Evolutionary conservation across 139 green algal genomes (phyloP).

Genomic region (Bryopsis sp.): DNA sequence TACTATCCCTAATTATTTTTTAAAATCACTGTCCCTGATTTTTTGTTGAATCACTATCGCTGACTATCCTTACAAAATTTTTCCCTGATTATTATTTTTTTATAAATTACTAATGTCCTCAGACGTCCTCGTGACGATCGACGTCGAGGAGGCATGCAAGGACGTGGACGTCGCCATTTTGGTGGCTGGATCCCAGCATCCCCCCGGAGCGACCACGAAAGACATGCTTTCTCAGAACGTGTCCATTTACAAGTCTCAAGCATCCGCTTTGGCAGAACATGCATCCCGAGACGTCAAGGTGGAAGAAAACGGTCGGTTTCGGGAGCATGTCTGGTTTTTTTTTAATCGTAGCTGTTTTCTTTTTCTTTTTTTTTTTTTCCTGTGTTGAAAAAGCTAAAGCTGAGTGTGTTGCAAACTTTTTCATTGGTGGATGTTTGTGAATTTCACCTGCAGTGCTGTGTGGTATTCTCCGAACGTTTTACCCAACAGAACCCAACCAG

Average conservation of each 20-base stretch:
- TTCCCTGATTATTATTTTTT: too few species aligned
- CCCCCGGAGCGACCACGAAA: slow-evolving; percentile 90
- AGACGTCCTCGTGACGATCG: slow-evolving; percentile 71
- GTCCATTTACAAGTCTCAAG: slow-evolving; percentile 81
- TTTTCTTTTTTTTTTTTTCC: too few species aligned
- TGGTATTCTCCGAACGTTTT: too few species aligned
- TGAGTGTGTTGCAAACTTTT: too few species aligned
- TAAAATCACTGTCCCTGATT: too few species aligned
- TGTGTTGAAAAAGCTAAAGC: too few species aligned
- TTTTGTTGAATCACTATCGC: too few species aligned
- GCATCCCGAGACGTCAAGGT: slow-evolving; percentile 67
- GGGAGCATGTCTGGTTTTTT: neutral
- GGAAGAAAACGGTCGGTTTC: neutral
- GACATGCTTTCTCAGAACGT: slow-evolving; percentile 32
- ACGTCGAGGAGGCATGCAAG: slow-evolving; percentile 68
- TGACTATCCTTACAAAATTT: too few species aligned
- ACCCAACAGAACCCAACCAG: too few species aligned
- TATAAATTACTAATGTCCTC: slow-evolving; percentile 11
- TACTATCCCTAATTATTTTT: too few species aligned
- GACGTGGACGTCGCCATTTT: slow-evolving; percentile 87
- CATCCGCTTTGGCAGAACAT: slow-evolving; percentile 59
- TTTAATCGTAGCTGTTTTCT: neutral
- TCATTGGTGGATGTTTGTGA: too few species aligned
- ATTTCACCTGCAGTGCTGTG: too few species aligned
- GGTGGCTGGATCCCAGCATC: slow-evolving; percentile 67